Conservation (phyloP, 768 basidiomycete genomes). For the Tricholoma saponaceum region DNA sequence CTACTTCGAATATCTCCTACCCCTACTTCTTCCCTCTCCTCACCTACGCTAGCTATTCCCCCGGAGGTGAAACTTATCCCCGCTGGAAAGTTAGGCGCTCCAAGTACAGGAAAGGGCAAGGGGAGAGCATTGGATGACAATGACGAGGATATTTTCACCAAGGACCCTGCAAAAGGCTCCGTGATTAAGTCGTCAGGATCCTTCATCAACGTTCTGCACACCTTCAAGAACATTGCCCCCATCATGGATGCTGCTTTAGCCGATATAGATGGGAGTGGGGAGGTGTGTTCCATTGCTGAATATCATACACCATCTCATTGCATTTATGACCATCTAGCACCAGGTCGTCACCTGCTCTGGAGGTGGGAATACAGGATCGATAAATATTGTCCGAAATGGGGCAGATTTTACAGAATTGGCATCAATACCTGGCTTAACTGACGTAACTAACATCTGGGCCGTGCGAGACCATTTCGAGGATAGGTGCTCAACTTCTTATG, state of each 20-base stretch:
- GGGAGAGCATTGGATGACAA: slow-evolving; percentile 30
- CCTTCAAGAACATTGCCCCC: slow-evolving; percentile 76
- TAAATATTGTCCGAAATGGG: slow-evolving; percentile 77
- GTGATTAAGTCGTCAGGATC: slow-evolving; percentile 52
- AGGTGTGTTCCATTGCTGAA: slow-evolving; percentile 39
- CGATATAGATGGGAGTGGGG: slow-evolving; percentile 66
- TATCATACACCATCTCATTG: not conserved
- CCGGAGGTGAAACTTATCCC: slow-evolving; percentile 39
- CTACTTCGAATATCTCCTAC: slow-evolving; percentile 54
- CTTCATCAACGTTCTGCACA: slow-evolving; percentile 58
- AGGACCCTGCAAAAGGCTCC: slow-evolving; percentile 32
- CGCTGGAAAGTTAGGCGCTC: slow-evolving; percentile 26
- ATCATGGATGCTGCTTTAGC: slow-evolving; percentile 78
- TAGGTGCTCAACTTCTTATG: slow-evolving; percentile 32
- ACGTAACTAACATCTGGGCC: slow-evolving; percentile 62
- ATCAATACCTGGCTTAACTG: slow-evolving; percentile 48
- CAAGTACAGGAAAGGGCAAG: slow-evolving; percentile 34
- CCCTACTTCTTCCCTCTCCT: slow-evolving; percentile 36
- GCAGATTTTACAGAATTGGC: slow-evolving; percentile 73
- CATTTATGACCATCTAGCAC: slow-evolving; percentile 34
- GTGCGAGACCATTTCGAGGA: slow-evolving; percentile 44
- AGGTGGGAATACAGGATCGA: slow-evolving; percentile 66
- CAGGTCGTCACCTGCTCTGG: slow-evolving; percentile 88
- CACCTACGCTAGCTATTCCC: slow-evolving; percentile 50
- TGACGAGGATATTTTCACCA: slow-evolving; percentile 19